Evolutionary conservation across 2,329 filamentous ascomycete species (phyloP).

Genomic region (Penicillium sclerotigenum): DNA sequence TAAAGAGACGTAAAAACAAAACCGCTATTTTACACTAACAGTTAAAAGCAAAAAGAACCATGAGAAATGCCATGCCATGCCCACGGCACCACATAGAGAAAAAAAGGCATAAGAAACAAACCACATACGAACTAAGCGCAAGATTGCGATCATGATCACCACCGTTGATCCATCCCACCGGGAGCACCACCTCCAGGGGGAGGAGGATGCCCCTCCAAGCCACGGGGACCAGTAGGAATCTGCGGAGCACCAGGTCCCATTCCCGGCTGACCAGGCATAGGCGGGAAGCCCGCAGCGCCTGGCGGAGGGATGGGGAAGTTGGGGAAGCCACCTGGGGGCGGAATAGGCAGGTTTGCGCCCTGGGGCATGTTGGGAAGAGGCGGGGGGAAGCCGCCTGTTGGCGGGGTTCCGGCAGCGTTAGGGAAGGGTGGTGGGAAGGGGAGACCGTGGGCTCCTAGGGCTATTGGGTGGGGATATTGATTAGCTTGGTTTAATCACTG

Average conservation of each 20-base stretch:
- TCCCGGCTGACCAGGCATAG: constrained; percentile 31
- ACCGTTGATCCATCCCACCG: constrained; percentile 31
- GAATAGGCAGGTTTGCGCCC: constrained; percentile 44
- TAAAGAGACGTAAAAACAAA: constrained; percentile 6
- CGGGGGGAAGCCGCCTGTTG: constrained; percentile 36
- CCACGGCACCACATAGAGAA: constrained; percentile 6
- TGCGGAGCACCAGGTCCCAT: constrained; percentile 11
- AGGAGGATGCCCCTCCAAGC: constrained; percentile 28
- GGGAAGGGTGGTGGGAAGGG: constrained; percentile 53
- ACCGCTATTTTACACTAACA: constrained; percentile 22
- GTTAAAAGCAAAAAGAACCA: constrained; percentile 5
- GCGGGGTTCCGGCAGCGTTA: constrained; percentile 35
- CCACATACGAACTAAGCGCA: background rate
- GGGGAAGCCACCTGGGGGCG: constrained; percentile 43
- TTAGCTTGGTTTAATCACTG: constrained; percentile 3
- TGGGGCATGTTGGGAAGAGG: constrained; percentile 42
- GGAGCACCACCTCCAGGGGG: constrained; percentile 31
- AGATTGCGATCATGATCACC: constrained; percentile 23
- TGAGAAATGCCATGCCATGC: constrained; percentile 3
- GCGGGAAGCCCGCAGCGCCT: constrained; percentile 37
- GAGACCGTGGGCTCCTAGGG: constrained; percentile 56
- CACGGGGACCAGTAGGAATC: constrained; percentile 30
- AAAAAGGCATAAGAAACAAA: constrained; percentile 8
- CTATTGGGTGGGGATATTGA: constrained; percentile 31
- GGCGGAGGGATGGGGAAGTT: constrained; percentile 28